Evolutionary conservation across 2,329 filamentous ascomycete genomes (phyloP), one percentile per base, ranked within the genome.

Genomic region (Aspergillus tanneri): DNA sequence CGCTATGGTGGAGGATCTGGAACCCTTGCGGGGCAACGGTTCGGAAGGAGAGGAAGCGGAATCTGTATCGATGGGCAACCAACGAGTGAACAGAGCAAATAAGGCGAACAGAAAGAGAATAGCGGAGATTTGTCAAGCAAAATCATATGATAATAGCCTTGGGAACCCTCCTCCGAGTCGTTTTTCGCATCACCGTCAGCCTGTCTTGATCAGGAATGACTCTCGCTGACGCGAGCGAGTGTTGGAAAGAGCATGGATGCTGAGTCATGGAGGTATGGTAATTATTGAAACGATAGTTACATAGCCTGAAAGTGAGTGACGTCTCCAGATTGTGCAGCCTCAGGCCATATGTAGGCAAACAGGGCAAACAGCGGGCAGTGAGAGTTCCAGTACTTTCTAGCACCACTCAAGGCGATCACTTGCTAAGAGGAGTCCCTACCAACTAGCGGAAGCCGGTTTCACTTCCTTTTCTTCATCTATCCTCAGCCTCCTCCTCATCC

Each of bases 341-440:
- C 43, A 64, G 61, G 61, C 54, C 43, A 2, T 10, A 2, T 16
- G 36, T 5, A 47, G 5, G 50, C 67, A 70, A 70, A 70, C 65
- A 53, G 44, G 45, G 43, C 67, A 70, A 69, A 70, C 64, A 51
- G 40, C 30, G 9, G 27, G 25, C 21, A 39, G 24, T 52, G 56
- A 60, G 53, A 59, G 57, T 72, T 72, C 70, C 68, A 72, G 69
- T 68, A 71, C 64, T 62, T 72, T 72, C 69, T 65, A 71, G 56
- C 49, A 45, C 28, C 43, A 40, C 18, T 37, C 40, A 11, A 30
- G 44, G 41, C 36, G 56, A 60, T 58, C 59, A 54, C 55, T 57
- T 55, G 52, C 56, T 60, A 52, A 56, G 48, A 54, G 14, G 28
- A 32, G 41, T 43, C 30, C 30, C 23, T 34, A 36, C 32, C 42